Conservation (phyloP, 192 early-diverging fungal species). For the Rhizophagus sp. region DNA sequence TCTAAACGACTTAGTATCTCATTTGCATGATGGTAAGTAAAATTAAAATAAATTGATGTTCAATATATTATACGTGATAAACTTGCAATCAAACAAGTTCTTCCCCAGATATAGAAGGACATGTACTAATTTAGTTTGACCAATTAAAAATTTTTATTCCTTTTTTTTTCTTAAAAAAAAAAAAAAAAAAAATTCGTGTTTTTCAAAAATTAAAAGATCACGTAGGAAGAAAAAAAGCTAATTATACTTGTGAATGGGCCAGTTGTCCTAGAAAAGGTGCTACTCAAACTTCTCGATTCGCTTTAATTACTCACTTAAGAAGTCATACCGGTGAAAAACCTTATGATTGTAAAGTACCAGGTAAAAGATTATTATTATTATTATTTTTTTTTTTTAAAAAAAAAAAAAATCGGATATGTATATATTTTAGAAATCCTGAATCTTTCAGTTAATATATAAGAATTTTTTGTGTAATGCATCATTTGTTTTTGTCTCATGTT, state of each 20-base stretch:
- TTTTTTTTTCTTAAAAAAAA: too few species aligned
- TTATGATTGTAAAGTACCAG: slow-evolving; percentile 50
- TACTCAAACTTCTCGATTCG: slow-evolving; percentile 56
- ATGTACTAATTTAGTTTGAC: slow-evolving; percentile 3
- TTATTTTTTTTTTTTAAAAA: neutral
- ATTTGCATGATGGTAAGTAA: slow-evolving; percentile 23
- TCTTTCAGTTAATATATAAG: too few species aligned
- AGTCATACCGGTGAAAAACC: slow-evolving; percentile 65
- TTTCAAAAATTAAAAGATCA: slow-evolving; percentile 37
- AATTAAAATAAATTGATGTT: neutral
- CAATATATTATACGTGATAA: neutral
- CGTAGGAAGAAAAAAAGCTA: slow-evolving; percentile 57
- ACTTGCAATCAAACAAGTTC: neutral
- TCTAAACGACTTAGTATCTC: slow-evolving; percentile 14
- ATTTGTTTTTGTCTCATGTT: too few species aligned
- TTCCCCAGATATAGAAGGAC: slow-evolving; percentile 5
- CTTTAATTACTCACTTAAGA: slow-evolving; percentile 59
- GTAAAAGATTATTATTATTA: neutral
- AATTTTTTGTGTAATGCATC: too few species aligned
- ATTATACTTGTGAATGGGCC: slow-evolving; percentile 59
- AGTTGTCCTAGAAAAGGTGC: slow-evolving; percentile 51
- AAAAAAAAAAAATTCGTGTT: neutral
- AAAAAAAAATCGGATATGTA: too few species aligned
- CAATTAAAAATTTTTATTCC: neutral
- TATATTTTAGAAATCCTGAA: too few species aligned